A percentile compares a stretch with the other conserved stretches of the same genome.
Conservation (phyloP, 352 stramenopile genomes). For the Phytophthora pisi region DNA sequence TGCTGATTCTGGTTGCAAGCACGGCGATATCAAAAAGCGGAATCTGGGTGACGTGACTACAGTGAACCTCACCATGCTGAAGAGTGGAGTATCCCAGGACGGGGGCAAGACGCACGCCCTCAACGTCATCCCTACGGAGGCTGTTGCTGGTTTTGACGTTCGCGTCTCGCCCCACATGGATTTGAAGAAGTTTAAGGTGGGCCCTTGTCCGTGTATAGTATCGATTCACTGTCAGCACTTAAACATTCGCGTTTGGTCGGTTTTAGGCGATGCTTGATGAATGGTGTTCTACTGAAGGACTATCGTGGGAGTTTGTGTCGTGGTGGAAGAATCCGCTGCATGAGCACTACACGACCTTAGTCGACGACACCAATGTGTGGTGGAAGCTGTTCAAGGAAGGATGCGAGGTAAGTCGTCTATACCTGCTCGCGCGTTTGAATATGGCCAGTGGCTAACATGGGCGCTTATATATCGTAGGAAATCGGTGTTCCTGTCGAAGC, state of each 20-base stretch:
- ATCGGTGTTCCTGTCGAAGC: conserved; percentile 73
- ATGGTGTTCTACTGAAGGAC: conserved; percentile 88
- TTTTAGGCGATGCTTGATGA: conserved; percentile 80
- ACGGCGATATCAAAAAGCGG: conserved; percentile 91
- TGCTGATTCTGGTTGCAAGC: conserved; percentile 81
- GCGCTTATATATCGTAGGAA: conserved; percentile 35
- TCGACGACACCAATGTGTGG: conserved; percentile 59
- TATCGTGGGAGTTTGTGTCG: conserved; percentile 82
- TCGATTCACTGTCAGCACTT: too few relatives aligned
- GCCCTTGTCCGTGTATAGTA: background rate
- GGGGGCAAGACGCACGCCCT: conserved; percentile 88
- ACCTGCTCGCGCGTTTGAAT: background rate
- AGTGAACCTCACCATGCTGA: conserved; percentile 94
- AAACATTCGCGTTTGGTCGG: background rate
- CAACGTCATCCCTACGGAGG: conserved; percentile 94
- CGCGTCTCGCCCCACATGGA: conserved; percentile 91
- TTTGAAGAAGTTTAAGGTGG: conserved; percentile 78
- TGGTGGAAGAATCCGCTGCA: conserved; percentile 48
- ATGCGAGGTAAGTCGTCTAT: conserved; percentile 37
- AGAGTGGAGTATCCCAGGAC: conserved; percentile 86
- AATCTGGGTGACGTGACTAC: conserved; percentile 96
- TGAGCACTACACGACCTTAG: conserved; percentile 70
- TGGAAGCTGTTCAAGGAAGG: conserved; percentile 61
- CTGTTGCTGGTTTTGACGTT: conserved; percentile 93
- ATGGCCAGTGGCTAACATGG: background rate